Conservation (phyloP, 805 yeast species). For the Schizosaccharomyces pombe region DNA sequence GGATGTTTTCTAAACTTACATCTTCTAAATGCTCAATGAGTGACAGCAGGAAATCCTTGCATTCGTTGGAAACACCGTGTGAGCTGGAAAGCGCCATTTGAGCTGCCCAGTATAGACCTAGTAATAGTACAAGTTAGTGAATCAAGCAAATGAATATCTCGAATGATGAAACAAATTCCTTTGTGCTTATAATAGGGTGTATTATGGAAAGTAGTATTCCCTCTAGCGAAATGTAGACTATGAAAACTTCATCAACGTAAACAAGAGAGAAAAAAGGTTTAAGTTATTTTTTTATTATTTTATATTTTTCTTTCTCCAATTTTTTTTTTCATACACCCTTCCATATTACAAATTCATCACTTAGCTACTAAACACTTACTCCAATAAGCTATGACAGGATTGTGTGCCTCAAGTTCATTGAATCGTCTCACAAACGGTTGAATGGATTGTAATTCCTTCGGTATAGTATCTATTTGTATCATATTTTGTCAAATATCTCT, state of each 20-base stretch:
- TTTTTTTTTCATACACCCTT: no score
- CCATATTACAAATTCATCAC: background rate
- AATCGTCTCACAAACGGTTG: background rate
- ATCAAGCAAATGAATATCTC: no score
- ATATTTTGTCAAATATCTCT: no score
- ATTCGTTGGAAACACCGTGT: background rate
- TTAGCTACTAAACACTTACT: background rate
- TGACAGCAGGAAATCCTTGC: background rate
- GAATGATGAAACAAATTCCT: no score
- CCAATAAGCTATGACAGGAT: background rate
- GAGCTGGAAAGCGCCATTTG: background rate
- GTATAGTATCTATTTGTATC: background rate
- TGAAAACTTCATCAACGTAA: no score
- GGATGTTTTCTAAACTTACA: background rate
- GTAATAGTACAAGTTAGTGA: no score
- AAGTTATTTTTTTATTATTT: no score
- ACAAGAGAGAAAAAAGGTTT: no score
- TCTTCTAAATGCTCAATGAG: background rate
- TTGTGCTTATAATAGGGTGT: no score
- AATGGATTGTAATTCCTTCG: background rate
- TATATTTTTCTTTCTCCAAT: no score
- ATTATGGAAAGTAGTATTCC: no score
- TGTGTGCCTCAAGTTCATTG: background rate
- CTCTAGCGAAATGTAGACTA: no score
- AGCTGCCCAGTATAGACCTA: background rate